Base-by-base conservation (phyloP, 768 basidiomycete genomes). In the Sutorius australiensis region DNA sequence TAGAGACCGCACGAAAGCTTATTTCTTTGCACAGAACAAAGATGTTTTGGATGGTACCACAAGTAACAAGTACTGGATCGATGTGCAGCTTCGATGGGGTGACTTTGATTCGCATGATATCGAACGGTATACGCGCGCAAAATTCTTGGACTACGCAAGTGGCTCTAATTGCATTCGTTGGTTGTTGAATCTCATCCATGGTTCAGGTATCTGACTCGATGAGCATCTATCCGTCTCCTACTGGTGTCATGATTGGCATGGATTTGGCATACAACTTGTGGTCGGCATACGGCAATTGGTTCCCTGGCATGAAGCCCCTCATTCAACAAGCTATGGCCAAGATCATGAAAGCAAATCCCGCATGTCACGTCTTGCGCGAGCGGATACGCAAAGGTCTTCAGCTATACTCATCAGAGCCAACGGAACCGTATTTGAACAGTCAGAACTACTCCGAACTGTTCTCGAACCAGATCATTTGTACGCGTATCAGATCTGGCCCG, bases 61-160 rank as follows among this genome's bases (percentile, higher is more conserved):
- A 0, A 92, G 88, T 68, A 94, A 93, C 78, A 98, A 99, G 76
- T 99, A 87, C 78, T 98, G 97, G 97, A 85, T 95, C 44, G 94
- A 98, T 65, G 86, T 97, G 47, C 92, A 97, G 65, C 79, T 97
- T 47, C 80, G 93, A 51, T 97, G 94, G 94, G 93, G 95, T 61
- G 97, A 99, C 70, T 99, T 98, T 63, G 97, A 99, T 68, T 94
- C 92, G 4, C 97, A 99, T 70, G 97, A 99, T 68, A 95, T 98
- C 53, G 97, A 99, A 69, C 86, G 97, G 24, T 99, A 99, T 72
- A 95, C 95, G 10, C 90, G 97, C 55, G 94, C 97, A 57, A 98
- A 99, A 73, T 98, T 98, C 81, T 76, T 99, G 77, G 97, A 99
- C 71, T 99, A 99, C 67, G 89, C 89, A 56, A 59, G 84, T 73